Evolutionary conservation across 495 filamentous ascomycete genomes (phyloP).

Genomic region (Hyaloscypha finlandica): DNA sequence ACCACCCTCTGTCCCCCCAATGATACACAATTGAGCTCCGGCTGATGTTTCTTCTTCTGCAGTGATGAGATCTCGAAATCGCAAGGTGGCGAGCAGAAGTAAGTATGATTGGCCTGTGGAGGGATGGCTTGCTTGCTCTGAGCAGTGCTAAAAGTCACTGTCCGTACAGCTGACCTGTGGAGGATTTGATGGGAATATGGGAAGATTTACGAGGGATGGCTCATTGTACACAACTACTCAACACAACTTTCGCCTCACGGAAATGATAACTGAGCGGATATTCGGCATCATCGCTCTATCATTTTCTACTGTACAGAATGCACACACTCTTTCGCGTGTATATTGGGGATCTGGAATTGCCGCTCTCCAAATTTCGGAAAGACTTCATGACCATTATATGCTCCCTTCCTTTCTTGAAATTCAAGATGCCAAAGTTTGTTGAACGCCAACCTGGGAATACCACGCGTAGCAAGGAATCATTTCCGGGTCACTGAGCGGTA

Average conservation of each 20-base stretch:
- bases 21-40: not conserved
- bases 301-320: conserved; percentile 24
- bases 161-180: conserved; percentile 13
- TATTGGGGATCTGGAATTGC: conserved; percentile 14
- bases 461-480: conserved; percentile 31
- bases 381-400: conserved; percentile 27
- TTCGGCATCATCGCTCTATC: not conserved
- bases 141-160: conserved; percentile 27
- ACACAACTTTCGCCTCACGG: conserved; percentile 14
- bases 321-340: conserved; percentile 25
- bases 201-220: not conserved
- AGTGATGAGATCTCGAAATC: conserved; percentile 70
- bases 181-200: not conserved
- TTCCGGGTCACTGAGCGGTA: conserved; percentile 74
- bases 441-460: conserved; percentile 23
- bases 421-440: conserved; percentile 25
- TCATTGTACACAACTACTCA: conserved; percentile 13
- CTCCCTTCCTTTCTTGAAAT: conserved; percentile 16
- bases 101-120: conserved; percentile 33
- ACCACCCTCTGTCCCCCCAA: conserved; percentile 15
- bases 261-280: conserved; percentile 11
- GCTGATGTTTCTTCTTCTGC: conserved; percentile 17
- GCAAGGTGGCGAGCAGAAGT: conserved; percentile 76
- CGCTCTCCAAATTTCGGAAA: conserved; percentile 19
- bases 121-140: conserved; percentile 8